A percentile compares a stretch with the other conserved stretches of the same genome.
Conservation (phyloP, 345 rosid genomes). For the Eucalyptus urophylla region DNA sequence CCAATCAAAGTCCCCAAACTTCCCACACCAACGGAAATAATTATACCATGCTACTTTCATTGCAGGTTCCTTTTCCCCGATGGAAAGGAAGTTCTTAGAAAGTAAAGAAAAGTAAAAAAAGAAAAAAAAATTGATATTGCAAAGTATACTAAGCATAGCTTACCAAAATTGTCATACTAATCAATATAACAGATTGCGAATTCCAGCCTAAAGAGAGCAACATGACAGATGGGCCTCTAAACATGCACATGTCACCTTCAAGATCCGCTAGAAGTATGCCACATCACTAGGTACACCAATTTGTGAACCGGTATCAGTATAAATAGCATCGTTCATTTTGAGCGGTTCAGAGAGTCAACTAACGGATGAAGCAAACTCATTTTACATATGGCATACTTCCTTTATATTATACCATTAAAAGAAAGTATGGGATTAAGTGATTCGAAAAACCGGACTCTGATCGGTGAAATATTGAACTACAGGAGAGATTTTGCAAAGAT, state of each 20-base stretch:
- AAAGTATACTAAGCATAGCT: too few species aligned
- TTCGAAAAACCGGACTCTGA: neutral
- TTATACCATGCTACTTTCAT: too few species aligned
- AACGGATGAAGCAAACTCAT: neutral
- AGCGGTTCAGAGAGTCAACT: neutral
- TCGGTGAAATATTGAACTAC: neutral
- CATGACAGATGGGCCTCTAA: neutral
- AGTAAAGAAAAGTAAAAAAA: too few species aligned
- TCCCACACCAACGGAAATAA: too few species aligned
- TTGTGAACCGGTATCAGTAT: neutral
- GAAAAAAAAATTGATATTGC: too few species aligned
- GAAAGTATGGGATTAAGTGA: neutral
- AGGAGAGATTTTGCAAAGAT: neutral
- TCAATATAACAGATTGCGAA: rapidly evolving
- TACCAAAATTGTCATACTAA: neutral
- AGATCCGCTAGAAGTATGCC: neutral
- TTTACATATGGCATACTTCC: neutral
- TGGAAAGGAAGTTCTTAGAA: too few species aligned
- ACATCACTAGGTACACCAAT: neutral
- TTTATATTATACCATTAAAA: neutral
- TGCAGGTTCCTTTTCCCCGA: too few species aligned
- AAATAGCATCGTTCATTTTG: neutral
- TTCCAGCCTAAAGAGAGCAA: neutral
- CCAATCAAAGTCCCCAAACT: too few species aligned
- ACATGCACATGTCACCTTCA: neutral